Base-by-base conservation (phyloP, 2,329 filamentous ascomycete genomes). In the Pseudogymnoascus sp. region DNA sequence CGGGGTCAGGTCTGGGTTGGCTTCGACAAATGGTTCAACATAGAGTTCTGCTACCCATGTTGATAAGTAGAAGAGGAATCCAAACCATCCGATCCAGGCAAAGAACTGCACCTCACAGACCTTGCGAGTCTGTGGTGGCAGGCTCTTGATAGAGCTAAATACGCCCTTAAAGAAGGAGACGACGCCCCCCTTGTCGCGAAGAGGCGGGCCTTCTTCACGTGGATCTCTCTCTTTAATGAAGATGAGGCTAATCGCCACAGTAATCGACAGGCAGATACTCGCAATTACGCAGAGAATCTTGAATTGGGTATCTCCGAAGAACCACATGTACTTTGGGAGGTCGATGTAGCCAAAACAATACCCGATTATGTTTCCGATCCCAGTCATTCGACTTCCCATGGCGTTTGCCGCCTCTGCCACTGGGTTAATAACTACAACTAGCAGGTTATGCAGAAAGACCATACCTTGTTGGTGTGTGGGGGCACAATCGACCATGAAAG, bases 71-170 rank as follows among this genome's bases (percentile, higher is more conserved):
- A 96, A 97, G 2, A 97, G 82, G 74, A 96, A 92, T 0, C 93
- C 93, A 71, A 97, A 97, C 85, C 93, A 97, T 61, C 91, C 93
- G 63, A 97, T 87, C 93, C 93, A 97, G 4, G 91, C 91, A 65
- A 88, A 93, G 69, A 93, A 86, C 73, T 95, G 90, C 0, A 93
- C 88, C 67, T 87, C 78, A 72, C 93, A 97, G 38, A 97, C 91
- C 67, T 85, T 88, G 66, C 83, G 83, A 67, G 95, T 91, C 75
- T 96, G 92, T 0, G 88, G 87, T 0, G 93, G 93, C 6, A 97
- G 80, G 40, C 87, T 83, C 70, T 83, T 85, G 67, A 96, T 89
- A 0, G 92, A 92, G 59, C 81, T 83, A 73, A 89, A 88, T 2
- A 96, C 86, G 69, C 86, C 84, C 67, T 80, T 82, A 78, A 97